Base-by-base conservation (phyloP, 2,329 filamentous ascomycete species). In the Alternaria tenuissima region DNA sequence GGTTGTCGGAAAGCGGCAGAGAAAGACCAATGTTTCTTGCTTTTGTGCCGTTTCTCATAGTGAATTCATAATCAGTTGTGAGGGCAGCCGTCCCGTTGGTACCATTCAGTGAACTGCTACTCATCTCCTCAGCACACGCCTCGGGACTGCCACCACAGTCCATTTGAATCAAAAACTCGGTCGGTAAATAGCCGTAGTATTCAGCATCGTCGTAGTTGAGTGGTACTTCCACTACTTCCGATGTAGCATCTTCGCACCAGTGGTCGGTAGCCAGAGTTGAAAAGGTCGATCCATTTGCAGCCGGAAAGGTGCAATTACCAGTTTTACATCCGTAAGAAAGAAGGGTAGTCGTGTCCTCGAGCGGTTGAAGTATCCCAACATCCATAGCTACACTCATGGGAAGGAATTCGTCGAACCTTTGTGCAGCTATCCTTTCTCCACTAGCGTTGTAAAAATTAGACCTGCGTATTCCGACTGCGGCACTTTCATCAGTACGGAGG, bases 231-330 rank as follows among this genome's bases (percentile, higher is more conserved):
- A 32, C 34, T 7, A 56, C 30, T 28, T 57, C 46, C 5, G 52
- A n/a, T 20, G 59, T 62, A 44, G 52, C 32, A 41, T 62, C 44
- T 16, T 52, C 30, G 38, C 62, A 64, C 26, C 26, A 11, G 18
- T 57, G 48, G 22, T 22, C 28, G 20, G 62, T 43, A 36, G 48
- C 60, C 18, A 65, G 7, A 12, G 62, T 63, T 16, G 59, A 60
- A 14, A 58, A 65, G 2, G 59, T 43, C 28, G 59, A 51, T 5
- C 46, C 51, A 20, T 55, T 34, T 24, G 34, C 34, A 12, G 22
- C 5, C 3, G 55, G 43, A 41, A 65, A 65, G 11, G 52, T 59
- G 42, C 63, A 65, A 36, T 65, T 63, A 14, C 63, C 63, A 11
- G 39, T 65, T 14, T n/a, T 47, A 26, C 63, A 65, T 26, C 60